Evolutionary conservation across 2,329 filamentous ascomycete species (phyloP).

Genomic region (Fusarium graminum): DNA sequence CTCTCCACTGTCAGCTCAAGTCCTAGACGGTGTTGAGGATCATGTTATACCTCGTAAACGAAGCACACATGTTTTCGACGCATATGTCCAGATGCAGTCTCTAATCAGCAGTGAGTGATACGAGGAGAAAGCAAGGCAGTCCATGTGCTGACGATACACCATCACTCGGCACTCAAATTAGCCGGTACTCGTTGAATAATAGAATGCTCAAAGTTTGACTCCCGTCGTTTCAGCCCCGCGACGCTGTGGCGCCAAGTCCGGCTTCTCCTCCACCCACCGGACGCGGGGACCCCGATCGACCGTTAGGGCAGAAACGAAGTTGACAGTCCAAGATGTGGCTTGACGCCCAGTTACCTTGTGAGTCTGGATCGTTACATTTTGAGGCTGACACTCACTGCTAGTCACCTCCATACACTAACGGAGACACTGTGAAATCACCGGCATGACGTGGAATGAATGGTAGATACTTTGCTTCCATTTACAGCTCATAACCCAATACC

Average conservation of each 20-base stretch:
- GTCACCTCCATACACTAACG: conserved; percentile 13
- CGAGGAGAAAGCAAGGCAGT: conserved; percentile 13
- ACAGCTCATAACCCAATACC: conserved; percentile 39
- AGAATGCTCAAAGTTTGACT: not conserved
- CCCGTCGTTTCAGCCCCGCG: conserved; percentile 22
- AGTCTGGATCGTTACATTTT: conserved; percentile 29
- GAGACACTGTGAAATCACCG: conserved; percentile 2
- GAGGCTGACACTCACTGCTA: conserved; percentile 28
- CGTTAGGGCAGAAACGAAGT: conserved; percentile 6
- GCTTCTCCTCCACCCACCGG: conserved; percentile 25
- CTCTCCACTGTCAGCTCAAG: conserved; percentile 19
- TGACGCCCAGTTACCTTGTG: conserved; percentile 1
- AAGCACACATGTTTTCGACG: not conserved
- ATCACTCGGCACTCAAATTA: not conserved
- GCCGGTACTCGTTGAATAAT: not conserved
- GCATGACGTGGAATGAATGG: conserved; percentile 3
- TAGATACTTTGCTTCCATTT: conserved; percentile 42
- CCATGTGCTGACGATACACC: conserved; percentile 22
- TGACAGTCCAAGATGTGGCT: conserved; percentile 15
- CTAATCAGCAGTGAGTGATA: conserved; percentile 13
- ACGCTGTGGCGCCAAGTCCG: conserved; percentile 37
- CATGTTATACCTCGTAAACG: not conserved
- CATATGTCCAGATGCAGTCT: conserved; percentile 7
- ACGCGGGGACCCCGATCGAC: conserved; percentile 6
- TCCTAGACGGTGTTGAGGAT: conserved; percentile 9